Percentiles rank a stretch among this genome's conserved stretches.
Evolutionary conservation across 352 stramenopile genomes (phyloP).

Genomic region (Plasmopara viticola): DNA sequence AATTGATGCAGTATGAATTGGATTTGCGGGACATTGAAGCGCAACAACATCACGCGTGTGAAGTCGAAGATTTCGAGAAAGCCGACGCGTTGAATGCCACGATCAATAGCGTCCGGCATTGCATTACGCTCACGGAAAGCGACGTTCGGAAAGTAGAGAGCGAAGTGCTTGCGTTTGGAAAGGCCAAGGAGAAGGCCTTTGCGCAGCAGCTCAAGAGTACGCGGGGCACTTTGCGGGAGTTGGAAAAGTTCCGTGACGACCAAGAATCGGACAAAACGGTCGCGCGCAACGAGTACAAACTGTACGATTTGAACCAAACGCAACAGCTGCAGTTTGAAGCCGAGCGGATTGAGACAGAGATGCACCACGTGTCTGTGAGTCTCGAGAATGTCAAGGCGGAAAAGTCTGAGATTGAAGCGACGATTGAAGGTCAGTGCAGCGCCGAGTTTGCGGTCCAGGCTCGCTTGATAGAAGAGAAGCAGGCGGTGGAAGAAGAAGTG

Average conservation of each 20-base stretch:
- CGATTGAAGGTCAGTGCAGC: constrained; percentile 71
- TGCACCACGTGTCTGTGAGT: constrained; percentile 71
- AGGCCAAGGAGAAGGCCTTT: constrained; percentile 75
- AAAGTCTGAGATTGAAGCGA: constrained; percentile 70
- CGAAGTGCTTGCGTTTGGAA: constrained; percentile 61
- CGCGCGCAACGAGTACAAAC: constrained; percentile 48
- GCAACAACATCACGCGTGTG: constrained; percentile 70
- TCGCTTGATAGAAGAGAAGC: constrained; percentile 50
- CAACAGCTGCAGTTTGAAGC: constrained; percentile 76
- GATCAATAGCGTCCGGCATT: constrained; percentile 77
- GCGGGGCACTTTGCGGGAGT: constrained; percentile 55
- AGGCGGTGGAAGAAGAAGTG: constrained; percentile 63
- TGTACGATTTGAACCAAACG: constrained; percentile 60
- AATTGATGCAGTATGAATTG: constrained; percentile 75
- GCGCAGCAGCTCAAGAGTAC: constrained; percentile 71
- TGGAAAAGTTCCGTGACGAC: constrained; percentile 75
- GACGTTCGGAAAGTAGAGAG: constrained; percentile 74
- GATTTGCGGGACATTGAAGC: constrained; percentile 75
- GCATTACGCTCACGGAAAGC: constrained; percentile 73
- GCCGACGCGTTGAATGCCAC: constrained; percentile 73
- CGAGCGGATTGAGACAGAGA: constrained; percentile 63
- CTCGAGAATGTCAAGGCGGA: constrained; percentile 62
- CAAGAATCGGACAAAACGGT: constrained; percentile 45
- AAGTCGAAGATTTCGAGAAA: constrained; percentile 83
- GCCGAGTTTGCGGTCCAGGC: constrained; percentile 48